Conservation (phyloP, 805 yeast species). For the Kodamaea neixiangensis region DNA sequence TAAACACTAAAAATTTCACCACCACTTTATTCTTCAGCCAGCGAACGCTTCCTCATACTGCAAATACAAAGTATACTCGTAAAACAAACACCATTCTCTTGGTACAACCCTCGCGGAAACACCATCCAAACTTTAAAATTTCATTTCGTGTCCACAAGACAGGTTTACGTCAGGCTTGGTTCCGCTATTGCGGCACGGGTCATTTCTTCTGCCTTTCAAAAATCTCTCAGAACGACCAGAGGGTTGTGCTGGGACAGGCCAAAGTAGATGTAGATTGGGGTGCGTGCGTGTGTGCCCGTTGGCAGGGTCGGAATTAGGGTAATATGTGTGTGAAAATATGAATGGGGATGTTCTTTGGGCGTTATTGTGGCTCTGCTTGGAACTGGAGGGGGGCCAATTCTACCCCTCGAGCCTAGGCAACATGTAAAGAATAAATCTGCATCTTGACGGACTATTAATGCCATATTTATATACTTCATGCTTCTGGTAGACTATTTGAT, state of each 20-base stretch:
- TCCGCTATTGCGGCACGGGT: too few species aligned
- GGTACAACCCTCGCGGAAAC: not conserved
- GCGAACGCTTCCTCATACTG: not conserved
- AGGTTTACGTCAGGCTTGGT: slow-evolving; percentile 10
- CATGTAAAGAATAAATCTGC: too few species aligned
- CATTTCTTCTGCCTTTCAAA: not conserved
- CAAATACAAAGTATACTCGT: slow-evolving; percentile 8
- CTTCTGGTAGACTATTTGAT: too few species aligned
- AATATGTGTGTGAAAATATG: not conserved
- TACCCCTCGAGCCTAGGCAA: not conserved
- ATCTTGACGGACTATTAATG: too few species aligned
- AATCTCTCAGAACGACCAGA: slow-evolving; percentile 1
- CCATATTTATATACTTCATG: too few species aligned
- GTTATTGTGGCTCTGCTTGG: not conserved
- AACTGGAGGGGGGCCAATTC: not conserved
- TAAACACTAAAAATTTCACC: not conserved
- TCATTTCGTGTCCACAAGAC: slow-evolving; percentile 5
- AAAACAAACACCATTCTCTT: not conserved
- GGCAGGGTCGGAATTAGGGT: not conserved
- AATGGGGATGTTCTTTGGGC: not conserved
- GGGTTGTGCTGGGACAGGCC: not conserved
- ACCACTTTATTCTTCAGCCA: not conserved
- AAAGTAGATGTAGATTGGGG: not conserved
- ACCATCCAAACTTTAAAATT: not conserved
- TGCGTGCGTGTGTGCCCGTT: not conserved